Evolutionary conservation across 805 yeast genomes (phyloP), one percentile per base, ranked within the genome.

Genomic region (Torulaspora gathmanii): DNA sequence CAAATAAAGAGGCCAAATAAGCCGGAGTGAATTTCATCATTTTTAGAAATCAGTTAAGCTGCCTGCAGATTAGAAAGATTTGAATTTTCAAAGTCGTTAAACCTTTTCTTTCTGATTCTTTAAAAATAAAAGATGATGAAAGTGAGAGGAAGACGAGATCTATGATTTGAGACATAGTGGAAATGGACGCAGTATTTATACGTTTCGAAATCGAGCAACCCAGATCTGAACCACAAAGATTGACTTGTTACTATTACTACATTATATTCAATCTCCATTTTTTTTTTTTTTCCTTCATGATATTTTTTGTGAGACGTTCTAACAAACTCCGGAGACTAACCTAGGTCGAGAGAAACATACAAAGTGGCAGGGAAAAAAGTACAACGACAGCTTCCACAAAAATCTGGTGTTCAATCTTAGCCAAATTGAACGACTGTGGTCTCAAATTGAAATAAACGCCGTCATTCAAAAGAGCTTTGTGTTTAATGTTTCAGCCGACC

Each of bases 11-110:
- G 45, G 59, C 55, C 37, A 58, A 26, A 39, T 59, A 49, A 22
- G 46, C 42, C 34, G 57, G 45, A 33, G 60, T 27, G 46, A 58
- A 56, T 48, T 52, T 52, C 67, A 63, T 63, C 28, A 33, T 30
- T 31, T 20, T 20, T 16, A 16, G 22, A 15, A 37, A 17, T 26
- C 31, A 26, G 36, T 19, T 28, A 19, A 28, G 19, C 30, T 39
- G 16, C 42, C 29, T 15, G n/a, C 10, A 31, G 11, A 29, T 15
- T 39, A 39, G 42, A 30, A 39, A 39, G 42, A 30, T 22, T 22
- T 15, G n/a, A 28, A 8, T 10, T 8, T 11, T 17, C 33, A 28
- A 38, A 29, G 27, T 26, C 22, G 15, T 19, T 17, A n/a, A 31
- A 39, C 25, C 42, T 39, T 39, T 31, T 39, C 42, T 31, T 39